These are phyloP conservation scores for Phytophthora tubulina DNA, from an alignment of 352 stramenopile species.

Conservation along the genomic window DNA sequence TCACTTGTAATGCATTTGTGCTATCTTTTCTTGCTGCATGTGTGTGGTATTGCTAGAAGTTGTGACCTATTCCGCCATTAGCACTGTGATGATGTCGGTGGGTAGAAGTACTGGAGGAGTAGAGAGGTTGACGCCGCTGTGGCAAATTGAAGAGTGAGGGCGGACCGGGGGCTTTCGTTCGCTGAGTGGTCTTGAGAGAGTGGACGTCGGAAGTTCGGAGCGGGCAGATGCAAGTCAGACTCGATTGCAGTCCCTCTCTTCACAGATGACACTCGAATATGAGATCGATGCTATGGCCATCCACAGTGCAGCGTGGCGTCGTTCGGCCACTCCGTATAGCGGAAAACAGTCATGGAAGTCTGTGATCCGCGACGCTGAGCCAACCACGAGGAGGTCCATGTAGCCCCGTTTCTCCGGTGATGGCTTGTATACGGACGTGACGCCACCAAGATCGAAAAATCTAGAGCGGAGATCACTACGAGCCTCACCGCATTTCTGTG, in stretches of 20 bases:
- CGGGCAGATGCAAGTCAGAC: slow-evolving; percentile 34
- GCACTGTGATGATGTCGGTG: no score
- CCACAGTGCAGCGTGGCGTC: slow-evolving; percentile 31
- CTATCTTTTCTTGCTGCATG: no score
- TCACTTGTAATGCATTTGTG: slow-evolving; percentile 7
- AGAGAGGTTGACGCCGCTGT: slow-evolving; percentile 26
- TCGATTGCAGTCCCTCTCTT: slow-evolving; percentile 33
- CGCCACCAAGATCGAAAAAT: slow-evolving; percentile 34
- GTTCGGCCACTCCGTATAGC: slow-evolving; percentile 10
- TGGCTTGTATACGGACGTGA: slow-evolving; percentile 24
- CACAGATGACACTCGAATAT: slow-evolving; percentile 34
- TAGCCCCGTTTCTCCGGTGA: slow-evolving; percentile 23
- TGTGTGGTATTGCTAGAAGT: no score
- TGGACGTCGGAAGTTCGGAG: slow-evolving; percentile 18
- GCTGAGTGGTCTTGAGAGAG: slow-evolving; percentile 21
- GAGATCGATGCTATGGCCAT: slow-evolving; percentile 18
- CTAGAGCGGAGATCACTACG: slow-evolving; percentile 4
- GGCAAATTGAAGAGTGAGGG: slow-evolving; percentile 41
- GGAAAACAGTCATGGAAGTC: slow-evolving; percentile 15
- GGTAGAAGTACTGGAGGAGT: slow-evolving; percentile 10
- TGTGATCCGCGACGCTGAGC: slow-evolving; percentile 26
- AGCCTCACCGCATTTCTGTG: slow-evolving; percentile 11
- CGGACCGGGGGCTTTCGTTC: slow-evolving; percentile 11
- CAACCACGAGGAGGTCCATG: slow-evolving; percentile 13
- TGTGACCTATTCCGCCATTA: no score